Percentiles rank a stretch among this genome's conserved stretches.
These are phyloP conservation scores for Pelargonium myrrhifolium DNA, from an alignment of 441 rosid species.

Conservation along the genomic window DNA sequence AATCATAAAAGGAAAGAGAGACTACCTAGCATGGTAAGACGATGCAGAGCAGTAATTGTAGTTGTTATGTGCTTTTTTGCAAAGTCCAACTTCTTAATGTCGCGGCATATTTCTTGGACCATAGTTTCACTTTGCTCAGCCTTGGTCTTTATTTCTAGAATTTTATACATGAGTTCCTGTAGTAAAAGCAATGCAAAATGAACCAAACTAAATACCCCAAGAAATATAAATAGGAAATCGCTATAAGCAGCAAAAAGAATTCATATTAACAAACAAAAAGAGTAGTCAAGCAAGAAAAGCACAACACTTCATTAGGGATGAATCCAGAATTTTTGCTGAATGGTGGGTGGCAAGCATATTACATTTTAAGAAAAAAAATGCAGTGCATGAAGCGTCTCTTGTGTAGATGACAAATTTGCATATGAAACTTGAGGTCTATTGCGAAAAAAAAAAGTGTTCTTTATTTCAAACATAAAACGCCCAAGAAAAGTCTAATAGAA, in stretches of 20 bases:
- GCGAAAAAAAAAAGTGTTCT: too few species aligned
- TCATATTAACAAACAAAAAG: neutral
- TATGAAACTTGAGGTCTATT: too few species aligned
- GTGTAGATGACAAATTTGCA: too few species aligned
- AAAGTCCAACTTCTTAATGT: slow-evolving; percentile 97
- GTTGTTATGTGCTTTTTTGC: slow-evolving; percentile 99
- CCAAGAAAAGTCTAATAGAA: too few species aligned
- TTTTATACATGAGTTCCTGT: slow-evolving; percentile 89
- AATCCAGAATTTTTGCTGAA: too few species aligned
- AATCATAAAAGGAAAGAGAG: slow-evolving; percentile 2
- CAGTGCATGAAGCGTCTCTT: too few species aligned
- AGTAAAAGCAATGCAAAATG: slow-evolving; percentile 19
- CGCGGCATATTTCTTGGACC: slow-evolving; percentile 99
- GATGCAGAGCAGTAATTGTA: slow-evolving; percentile 98
- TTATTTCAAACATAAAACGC: too few species aligned
- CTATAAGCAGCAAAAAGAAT: neutral
- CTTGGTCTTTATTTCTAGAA: slow-evolving; percentile 94
- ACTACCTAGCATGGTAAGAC: slow-evolving; percentile 95
- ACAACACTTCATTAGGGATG: neutral
- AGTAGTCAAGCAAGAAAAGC: neutral
- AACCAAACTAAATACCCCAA: slow-evolving; percentile 9
- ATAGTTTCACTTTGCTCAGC: slow-evolving; percentile 99
- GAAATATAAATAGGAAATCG: slow-evolving; percentile 6
- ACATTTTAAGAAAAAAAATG: too few species aligned
- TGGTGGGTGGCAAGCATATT: too few species aligned